A percentile compares a stretch with the other conserved stretches of the same genome.
These are phyloP conservation scores for Pestalotiopsis sp. DNA, from an alignment of 2,329 filamentous ascomycete genomes.

Conservation along the genomic window DNA sequence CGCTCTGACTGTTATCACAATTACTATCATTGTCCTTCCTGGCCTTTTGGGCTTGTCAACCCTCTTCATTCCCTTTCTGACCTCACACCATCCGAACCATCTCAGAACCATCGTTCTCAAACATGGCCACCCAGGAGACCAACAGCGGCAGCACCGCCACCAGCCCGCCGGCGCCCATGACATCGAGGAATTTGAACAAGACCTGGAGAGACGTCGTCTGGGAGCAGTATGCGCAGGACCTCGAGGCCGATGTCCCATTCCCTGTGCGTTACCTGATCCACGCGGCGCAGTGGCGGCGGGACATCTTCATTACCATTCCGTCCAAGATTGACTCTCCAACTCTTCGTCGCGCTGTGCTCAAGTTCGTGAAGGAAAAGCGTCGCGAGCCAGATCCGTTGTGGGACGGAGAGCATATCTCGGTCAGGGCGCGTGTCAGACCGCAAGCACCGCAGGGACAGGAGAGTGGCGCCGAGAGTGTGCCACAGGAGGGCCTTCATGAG, in stretches of 20 bases:
- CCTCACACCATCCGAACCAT: neutral
- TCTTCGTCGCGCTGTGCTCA: neutral
- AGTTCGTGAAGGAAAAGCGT: neutral
- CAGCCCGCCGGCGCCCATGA: neutral
- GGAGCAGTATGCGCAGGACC: neutral
- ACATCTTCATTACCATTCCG: neutral
- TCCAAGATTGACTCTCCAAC: neutral
- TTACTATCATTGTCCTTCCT: neutral
- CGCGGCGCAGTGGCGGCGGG: neutral
- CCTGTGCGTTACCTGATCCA: slow-evolving; percentile 1
- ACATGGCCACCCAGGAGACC: neutral
- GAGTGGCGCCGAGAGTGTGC: neutral
- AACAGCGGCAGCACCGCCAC: neutral
- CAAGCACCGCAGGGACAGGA: neutral
- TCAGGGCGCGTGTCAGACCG: neutral
- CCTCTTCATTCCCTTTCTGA: no score
- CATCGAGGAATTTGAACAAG: neutral
- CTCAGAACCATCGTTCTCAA: neutral
- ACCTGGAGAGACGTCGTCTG: slow-evolving; percentile 1
- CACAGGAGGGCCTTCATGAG: neutral
- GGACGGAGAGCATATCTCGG: slow-evolving; percentile 3
- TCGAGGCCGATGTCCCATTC: neutral
- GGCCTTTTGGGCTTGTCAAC: no score
- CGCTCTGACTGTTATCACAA: neutral
- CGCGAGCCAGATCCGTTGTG: neutral